A percentile compares a stretch with the other conserved stretches of the same genome.
phyloP scores from a whole-genome alignment of 73 alveolate genomes.

The Blepharisma japonicum region DNA sequence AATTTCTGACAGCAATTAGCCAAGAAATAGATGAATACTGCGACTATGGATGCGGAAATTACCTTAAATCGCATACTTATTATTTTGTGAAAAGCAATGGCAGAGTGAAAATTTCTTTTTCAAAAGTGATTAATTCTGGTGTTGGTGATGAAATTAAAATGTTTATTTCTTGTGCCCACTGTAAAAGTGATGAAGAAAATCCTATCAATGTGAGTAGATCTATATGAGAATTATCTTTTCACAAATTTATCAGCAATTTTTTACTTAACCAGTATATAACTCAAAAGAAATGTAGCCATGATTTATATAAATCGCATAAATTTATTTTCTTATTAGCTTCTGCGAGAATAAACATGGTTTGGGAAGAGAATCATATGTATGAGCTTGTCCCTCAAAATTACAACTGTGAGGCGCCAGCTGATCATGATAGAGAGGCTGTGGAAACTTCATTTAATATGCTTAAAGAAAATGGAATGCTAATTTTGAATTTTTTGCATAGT shows the following conservation, averaged over 20 bases:
- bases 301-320: too few relatives aligned
- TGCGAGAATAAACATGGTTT: too few relatives aligned
- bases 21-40: not conserved
- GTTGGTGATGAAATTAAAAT: not conserved
- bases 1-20: not conserved
- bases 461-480: too few relatives aligned
- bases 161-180: not conserved
- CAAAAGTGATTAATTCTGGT: not conserved
- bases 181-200: not conserved
- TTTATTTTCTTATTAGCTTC: too few relatives aligned
- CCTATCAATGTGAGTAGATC: not conserved
- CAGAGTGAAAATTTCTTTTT: slow-evolving; percentile 6
- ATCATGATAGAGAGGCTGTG: too few relatives aligned
- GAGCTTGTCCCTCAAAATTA: too few relatives aligned
- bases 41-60: slow-evolving; percentile 6
- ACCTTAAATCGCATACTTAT: slow-evolving; percentile 16
- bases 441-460: too few relatives aligned
- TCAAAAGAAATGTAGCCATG: too few relatives aligned
- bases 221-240: slow-evolving; percentile 12
- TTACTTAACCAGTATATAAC: not conserved
- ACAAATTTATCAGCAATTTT: slow-evolving; percentile 13
- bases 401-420: too few relatives aligned
- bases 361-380: too few relatives aligned
- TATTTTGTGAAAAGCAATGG: slow-evolving; percentile 20
- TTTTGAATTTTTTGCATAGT: too few relatives aligned